Evolutionary conservation across 495 filamentous ascomycete species (phyloP), one percentile per base, ranked within the genome.

Genomic region (Podospora comata): DNA sequence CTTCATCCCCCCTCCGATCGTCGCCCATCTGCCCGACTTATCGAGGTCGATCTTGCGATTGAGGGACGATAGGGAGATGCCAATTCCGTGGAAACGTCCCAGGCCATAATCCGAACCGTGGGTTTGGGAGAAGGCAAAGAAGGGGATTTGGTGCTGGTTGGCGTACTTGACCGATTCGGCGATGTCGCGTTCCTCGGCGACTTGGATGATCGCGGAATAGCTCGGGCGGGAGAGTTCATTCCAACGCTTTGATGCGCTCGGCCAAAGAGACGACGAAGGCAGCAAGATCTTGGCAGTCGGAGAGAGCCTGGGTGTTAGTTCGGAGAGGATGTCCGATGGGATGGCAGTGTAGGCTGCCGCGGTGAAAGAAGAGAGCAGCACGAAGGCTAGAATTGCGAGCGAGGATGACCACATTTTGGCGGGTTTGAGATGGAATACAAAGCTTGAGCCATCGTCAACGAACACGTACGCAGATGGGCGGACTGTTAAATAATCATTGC

Each of bases 131-230:
- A 74, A 77, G 5, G 83, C 78, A n/a, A 87, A 74, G 66, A 88
- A 85, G 0, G 84, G 82, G 3, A 88, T 30, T 5, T 71, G 60
- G 60, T 81, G 70, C 62, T 69, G 62, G 68, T 84, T 82, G 23
- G 84, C 82, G 60, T 74, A 84, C 68, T 77, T 73, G 30, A 87
- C 79, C 78, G 79, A 81, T 15, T 75, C 70, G 0, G 75, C 74
- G 59, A 89, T 80, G 71, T 89, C 86, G 15, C 80, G 69, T 63
- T 84, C 85, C 13, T 79, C 81, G n/a, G 76, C 78, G 4, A 80
- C 79, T 16, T 82, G 76, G 5, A 87, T 78, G 19, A 87, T 79
- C 20, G 82, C 64, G 26, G 59, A 61, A n/a, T 61, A 61, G 1
- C 26, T 61, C 15, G 59, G 59, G 3, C 27, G 19, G 27, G 59